Evolutionary conservation across 768 basidiomycete species (phyloP).

Genomic region (Coprinopsis marcescibilis): DNA sequence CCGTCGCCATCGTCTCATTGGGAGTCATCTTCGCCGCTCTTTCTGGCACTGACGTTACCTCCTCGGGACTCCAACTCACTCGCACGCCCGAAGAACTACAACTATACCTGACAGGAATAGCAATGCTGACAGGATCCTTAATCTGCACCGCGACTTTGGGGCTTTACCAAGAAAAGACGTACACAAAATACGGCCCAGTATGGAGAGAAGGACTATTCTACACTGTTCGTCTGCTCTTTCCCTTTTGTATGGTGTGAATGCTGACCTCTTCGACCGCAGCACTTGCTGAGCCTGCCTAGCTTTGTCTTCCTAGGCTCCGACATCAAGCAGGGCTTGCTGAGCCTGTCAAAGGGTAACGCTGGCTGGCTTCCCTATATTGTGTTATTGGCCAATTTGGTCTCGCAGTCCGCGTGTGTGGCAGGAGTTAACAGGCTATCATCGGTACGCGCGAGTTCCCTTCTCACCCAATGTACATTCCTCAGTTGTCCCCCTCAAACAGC

Average conservation of each 20-base stretch:
- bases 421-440: slow-evolving; percentile 81
- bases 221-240: slow-evolving; percentile 44
- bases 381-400: slow-evolving; percentile 56
- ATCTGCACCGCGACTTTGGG: slow-evolving; percentile 67
- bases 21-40: slow-evolving; percentile 74
- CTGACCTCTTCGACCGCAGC: slow-evolving; percentile 35
- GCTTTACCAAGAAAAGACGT: slow-evolving; percentile 72
- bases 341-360: slow-evolving; percentile 29
- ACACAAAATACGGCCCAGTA: slow-evolving; percentile 62
- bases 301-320: slow-evolving; percentile 59
- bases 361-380: slow-evolving; percentile 45
- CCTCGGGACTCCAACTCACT: slow-evolving; percentile 14
- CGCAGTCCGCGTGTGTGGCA: slow-evolving; percentile 77
- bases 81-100: slow-evolving; percentile 28
- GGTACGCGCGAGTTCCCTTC: slow-evolving; percentile 36
- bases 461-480: neutral
- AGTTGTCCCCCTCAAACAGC: slow-evolving; percentile 27
- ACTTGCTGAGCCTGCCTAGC: slow-evolving; percentile 71
- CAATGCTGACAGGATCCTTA: slow-evolving; percentile 61
- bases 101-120: slow-evolving; percentile 59
- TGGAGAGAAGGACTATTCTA: slow-evolving; percentile 88
- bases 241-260: neutral
- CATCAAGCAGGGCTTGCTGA: slow-evolving; percentile 49
- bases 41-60: slow-evolving; percentile 40
- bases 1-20: slow-evolving; percentile 59